Conservation (phyloP, 2,329 filamentous ascomycete genomes). For the Alternaria conjuncta region DNA sequence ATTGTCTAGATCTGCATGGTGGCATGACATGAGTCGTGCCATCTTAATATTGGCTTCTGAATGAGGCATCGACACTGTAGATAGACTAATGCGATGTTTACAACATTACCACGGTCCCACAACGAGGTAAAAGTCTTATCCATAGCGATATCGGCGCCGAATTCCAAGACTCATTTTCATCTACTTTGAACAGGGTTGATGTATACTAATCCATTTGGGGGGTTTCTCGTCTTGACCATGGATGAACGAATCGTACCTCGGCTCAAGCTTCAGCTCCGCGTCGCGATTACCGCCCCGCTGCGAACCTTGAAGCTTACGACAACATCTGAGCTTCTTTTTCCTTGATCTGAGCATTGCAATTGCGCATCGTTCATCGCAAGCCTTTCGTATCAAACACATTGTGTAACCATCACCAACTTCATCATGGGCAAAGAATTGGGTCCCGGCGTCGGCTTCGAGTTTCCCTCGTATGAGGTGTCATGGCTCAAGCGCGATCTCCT, state of each 20-base stretch:
- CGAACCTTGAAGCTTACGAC: slow-evolving; percentile 18
- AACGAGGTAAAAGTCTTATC: not conserved
- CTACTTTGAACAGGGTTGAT: not conserved
- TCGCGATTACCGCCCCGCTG: slow-evolving; percentile 37
- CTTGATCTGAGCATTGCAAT: not conserved
- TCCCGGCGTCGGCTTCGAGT: slow-evolving; percentile 76
- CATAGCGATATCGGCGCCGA: slow-evolving; percentile 2
- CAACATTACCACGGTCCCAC: not conserved
- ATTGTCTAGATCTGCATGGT: slow-evolving; percentile 14
- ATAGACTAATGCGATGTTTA: slow-evolving; percentile 22
- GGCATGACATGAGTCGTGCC: slow-evolving; percentile 8
- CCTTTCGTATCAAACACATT: not conserved
- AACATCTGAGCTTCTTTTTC: slow-evolving; percentile 1
- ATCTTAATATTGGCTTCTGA: slow-evolving; percentile 17
- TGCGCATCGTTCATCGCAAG: not conserved
- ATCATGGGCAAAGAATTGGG: slow-evolving; percentile 44
- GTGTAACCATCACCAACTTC: not conserved
- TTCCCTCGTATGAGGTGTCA: slow-evolving; percentile 74
- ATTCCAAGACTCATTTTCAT: not conserved
- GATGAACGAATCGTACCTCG: slow-evolving; percentile 40
- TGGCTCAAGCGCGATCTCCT: slow-evolving; percentile 90
- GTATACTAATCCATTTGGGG: slow-evolving; percentile 6
- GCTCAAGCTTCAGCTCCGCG: slow-evolving; percentile 34
- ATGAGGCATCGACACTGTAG: slow-evolving; percentile 14
- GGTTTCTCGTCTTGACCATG: slow-evolving; percentile 17